Base-by-base conservation (phyloP, 371 early-diverging fungal species). In the Lichtheimia ramosa region DNA sequence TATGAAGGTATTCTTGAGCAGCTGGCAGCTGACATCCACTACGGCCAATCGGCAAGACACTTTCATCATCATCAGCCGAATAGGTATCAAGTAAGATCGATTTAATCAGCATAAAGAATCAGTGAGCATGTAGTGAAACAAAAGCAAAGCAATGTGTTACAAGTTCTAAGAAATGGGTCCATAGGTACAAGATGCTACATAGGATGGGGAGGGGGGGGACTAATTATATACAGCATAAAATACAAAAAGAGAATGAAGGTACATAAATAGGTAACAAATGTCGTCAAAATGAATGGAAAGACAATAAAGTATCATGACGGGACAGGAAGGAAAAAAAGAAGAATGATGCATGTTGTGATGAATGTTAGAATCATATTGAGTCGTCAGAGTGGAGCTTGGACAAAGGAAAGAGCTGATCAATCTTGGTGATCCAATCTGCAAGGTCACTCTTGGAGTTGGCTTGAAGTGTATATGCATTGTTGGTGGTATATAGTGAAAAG, bases 401-500 rank as follows among this genome's bases (percentile, higher is more conserved):
- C 23, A 75, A 50, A 23, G 81, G 82, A 41, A 78, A 84, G 63
- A 81, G 81, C 48, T 81, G 84, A 62, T 90, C 91, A 54, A 91
- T 81, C 46, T 83, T 83, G 39, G 79, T 72, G 28, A 94, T 83
- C 96, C 96, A 95, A 25, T 80, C 77, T 41, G 85, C 71, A 85
- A 93, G 84, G 15, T 92, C 92, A 10, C 77, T 75, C 40, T 82
- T 75, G 1, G 81, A 80, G 5, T 83, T 71, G 15, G 93, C 91
- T 64, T 89, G 90, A 24, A 94, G 68, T 62, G 92, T 72, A 55
- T 91, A 88, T 51, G 90, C 84, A 62, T 89, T 90, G 52, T 89
- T 89, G 58, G 77, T 83, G 48, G 92, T 89, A 70, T 91, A 92
- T 54, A 95, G 72, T 10, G 91, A 86, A 79, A 95, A 89, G 5